Evolutionary conservation across 176 grass and related monocot species (phyloP).

Genomic region (barley (Hordeum vulgare)): MorexV3_pseudomolecules_assembly NC_058524.1:17442860-17443359

Average conservation of each 20-base stretch:
- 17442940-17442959: no score
- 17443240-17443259: constrained; percentile 8
- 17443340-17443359: background rate
- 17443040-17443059: background rate
- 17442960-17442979: no score
- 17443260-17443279: background rate
- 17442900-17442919: no score
- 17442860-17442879: no score
- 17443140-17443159: constrained; percentile 39
- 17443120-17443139: constrained; percentile 12
- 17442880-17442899: no score
- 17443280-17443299: background rate
- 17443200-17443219: constrained; percentile 45
- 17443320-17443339: background rate
- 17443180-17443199: constrained; percentile 14
- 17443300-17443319: background rate
- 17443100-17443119: background rate
- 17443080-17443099: background rate
- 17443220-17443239: constrained; percentile 36
- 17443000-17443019: no score
- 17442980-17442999: no score
- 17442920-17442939: no score
- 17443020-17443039: no score
- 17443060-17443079: background rate
- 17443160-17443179: constrained; percentile 25